Base-by-base conservation (phyloP, 2,329 filamentous ascomycete species). In the Ceratocystis colombiana region DNA sequence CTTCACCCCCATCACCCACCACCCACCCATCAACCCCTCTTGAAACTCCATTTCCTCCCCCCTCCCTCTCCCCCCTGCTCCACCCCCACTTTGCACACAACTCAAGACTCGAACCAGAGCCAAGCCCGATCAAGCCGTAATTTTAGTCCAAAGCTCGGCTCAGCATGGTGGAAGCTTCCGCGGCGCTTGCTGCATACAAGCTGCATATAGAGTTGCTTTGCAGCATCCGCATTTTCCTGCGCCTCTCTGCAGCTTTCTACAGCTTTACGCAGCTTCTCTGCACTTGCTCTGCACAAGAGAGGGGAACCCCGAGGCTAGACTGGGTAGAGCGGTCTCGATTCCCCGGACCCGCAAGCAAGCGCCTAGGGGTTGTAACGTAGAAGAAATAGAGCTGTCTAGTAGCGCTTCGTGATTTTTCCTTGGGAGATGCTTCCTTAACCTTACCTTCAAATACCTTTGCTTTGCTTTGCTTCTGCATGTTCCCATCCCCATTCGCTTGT, bases 131-230 rank as follows among this genome's bases (percentile, higher is more conserved):
- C 28, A 59, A 37, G 55, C 17, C 28, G 55, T 17, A 59, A 37
- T 59, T 59, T 59, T 7, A 59, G 55, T 59, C 55, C 55, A 37
- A 10, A n/a, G 55, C 55, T 59, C 55, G 55, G 55, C 55, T 59
- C 55, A 59, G 55, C 55, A 59, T 28, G 28, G 28, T 20, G 55
- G 28, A 22, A 37, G 55, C 55, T 33, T 59, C 55, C 55, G 55
- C 55, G 55, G 55, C 17, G 55, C 55, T 30, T 59, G 17, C 55
- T 59, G 55, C 55, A 59, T 20, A 25, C 7, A 20, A 37, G 37
- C 37, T 41, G 37, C 37, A 41, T 41, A 15, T 12, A 41, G 37
- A 41, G 37, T 41, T 41, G 37, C 37, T 41, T 30, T 59, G 55
- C 55, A 59, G 55, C 55, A 20, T 59, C 17, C 28, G 17, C 7